Conservation (phyloP, 2,329 filamentous ascomycete genomes). For the Phyllosticta citribraziliensis region DNA sequence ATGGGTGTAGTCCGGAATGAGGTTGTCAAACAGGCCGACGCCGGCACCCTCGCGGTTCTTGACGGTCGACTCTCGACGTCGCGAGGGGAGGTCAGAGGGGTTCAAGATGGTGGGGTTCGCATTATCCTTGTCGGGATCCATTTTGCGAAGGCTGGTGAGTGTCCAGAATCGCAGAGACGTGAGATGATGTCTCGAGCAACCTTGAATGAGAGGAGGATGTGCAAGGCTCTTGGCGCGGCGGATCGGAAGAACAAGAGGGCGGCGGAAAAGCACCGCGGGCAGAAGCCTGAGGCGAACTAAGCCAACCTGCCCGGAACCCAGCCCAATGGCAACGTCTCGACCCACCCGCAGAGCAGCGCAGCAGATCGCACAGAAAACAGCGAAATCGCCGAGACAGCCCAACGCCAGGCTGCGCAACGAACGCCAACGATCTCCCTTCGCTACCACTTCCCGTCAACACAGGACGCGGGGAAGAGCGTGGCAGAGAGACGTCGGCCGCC, state of each 20-base stretch:
- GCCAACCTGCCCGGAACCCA: background rate
- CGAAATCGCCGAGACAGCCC: slow-evolving; percentile 7
- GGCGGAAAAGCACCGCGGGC: background rate
- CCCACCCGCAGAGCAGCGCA: slow-evolving; percentile 1
- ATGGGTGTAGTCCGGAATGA: slow-evolving; percentile 41
- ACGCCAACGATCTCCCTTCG: background rate
- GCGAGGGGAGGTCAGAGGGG: slow-evolving; percentile 77
- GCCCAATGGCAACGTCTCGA: background rate
- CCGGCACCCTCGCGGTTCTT: slow-evolving; percentile 37
- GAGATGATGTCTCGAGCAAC: background rate
- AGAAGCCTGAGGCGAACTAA: no score
- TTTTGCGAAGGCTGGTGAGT: slow-evolving; percentile 13
- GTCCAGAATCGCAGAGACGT: background rate
- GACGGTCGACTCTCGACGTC: slow-evolving; percentile 40
- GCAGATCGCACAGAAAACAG: slow-evolving; percentile 9
- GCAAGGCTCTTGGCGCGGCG: background rate
- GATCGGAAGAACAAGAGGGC: slow-evolving; percentile 6
- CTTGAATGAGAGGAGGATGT: background rate
- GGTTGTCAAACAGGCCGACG: slow-evolving; percentile 45
- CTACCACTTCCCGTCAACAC: background rate
- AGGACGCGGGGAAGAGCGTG: background rate
- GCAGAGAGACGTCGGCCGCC: background rate
- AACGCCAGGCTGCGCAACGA: background rate
- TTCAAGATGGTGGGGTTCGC: slow-evolving; percentile 91
- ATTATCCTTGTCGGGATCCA: slow-evolving; percentile 50